These are phyloP conservation scores for Suhomyces bokatorum DNA, from an alignment of 1,139 yeast genomes.

Conservation along the genomic window DNA sequence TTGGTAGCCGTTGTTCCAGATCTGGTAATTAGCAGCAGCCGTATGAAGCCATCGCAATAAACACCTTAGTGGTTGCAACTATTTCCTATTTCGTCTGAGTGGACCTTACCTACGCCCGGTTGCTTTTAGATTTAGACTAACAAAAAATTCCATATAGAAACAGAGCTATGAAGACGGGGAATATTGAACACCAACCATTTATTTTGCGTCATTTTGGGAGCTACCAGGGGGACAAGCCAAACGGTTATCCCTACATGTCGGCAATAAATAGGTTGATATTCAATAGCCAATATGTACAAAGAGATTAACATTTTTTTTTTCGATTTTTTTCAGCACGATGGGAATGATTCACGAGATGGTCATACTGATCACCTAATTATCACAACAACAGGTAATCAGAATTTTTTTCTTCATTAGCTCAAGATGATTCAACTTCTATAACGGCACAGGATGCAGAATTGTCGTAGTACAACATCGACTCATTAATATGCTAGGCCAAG, in stretches of 20 bases:
- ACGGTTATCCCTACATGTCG: constrained; percentile 1
- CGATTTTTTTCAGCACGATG: not conserved
- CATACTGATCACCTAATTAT: too few relatives aligned
- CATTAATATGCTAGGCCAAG: constrained; percentile 4
- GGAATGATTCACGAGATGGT: not conserved
- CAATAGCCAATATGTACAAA: constrained; percentile 7
- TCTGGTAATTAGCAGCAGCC: too few relatives aligned
- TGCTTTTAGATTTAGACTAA: constrained; percentile 1
- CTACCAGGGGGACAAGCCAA: not conserved
- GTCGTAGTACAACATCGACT: constrained; percentile 6
- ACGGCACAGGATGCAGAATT: constrained; percentile 9
- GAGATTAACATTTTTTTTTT: constrained; percentile 1
- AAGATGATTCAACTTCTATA: constrained; percentile 3
- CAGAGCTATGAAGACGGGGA: not conserved
- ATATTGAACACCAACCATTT: not conserved
- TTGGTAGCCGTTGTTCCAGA: too few relatives aligned
- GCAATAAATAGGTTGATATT: constrained; percentile 5
- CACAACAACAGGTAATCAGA: not conserved
- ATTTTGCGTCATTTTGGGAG: not conserved
- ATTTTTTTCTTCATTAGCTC: not conserved
- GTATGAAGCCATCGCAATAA: too few relatives aligned
- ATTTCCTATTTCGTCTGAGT: not conserved
- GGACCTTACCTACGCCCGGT: not conserved
- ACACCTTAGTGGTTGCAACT: not conserved
- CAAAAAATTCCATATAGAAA: constrained; percentile 1